Percentiles rank a stretch among this genome's conserved stretches.
phyloP scores from a whole-genome alignment of 805 yeast genomes.

The Kluyveromyces starmeri region DNA sequence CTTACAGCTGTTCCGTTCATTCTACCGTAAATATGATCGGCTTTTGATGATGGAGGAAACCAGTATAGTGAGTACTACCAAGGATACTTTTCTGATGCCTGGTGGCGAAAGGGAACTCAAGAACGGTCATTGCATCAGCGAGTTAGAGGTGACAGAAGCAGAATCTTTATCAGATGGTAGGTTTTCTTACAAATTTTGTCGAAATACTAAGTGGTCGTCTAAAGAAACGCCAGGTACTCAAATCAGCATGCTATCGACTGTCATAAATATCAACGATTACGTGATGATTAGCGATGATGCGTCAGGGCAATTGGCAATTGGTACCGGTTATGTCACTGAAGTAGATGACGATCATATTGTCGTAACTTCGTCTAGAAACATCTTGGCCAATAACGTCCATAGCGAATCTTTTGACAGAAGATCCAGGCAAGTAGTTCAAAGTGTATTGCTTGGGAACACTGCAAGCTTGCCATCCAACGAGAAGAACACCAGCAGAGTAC shows the following conservation, averaged over 20 bases:
- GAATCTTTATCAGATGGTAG: slow-evolving; percentile 14
- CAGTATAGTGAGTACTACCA: slow-evolving; percentile 39
- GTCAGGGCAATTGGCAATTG: slow-evolving; percentile 63
- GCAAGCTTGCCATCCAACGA: slow-evolving; percentile 8
- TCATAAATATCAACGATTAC: slow-evolving; percentile 49
- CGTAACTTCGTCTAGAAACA: slow-evolving; percentile 45
- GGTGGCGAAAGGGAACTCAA: slow-evolving; percentile 48
- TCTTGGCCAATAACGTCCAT: slow-evolving; percentile 31
- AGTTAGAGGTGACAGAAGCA: slow-evolving; percentile 18
- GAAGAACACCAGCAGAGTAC: slow-evolving; percentile 7
- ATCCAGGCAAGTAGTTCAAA: slow-evolving; percentile 42
- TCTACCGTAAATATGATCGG: slow-evolving; percentile 65
- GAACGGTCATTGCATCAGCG: slow-evolving; percentile 51
- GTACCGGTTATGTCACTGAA: slow-evolving; percentile 47
- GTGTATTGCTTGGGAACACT: slow-evolving; percentile 33
- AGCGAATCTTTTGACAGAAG: slow-evolving; percentile 34
- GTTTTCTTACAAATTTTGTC: slow-evolving; percentile 42
- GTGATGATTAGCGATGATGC: slow-evolving; percentile 79
- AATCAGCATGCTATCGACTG: slow-evolving; percentile 30
- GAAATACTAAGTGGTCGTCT: slow-evolving; percentile 18
- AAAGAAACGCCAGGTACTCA: background rate
- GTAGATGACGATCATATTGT: slow-evolving; percentile 37
- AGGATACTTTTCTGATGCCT: slow-evolving; percentile 51
- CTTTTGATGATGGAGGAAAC: slow-evolving; percentile 69
- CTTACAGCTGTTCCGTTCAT: slow-evolving; percentile 37